Percentiles rank a stretch among this genome's conserved stretches.
These are phyloP conservation scores for Iris pallida DNA, from an alignment of 116 monocot species.

Conservation along the genomic window DNA sequence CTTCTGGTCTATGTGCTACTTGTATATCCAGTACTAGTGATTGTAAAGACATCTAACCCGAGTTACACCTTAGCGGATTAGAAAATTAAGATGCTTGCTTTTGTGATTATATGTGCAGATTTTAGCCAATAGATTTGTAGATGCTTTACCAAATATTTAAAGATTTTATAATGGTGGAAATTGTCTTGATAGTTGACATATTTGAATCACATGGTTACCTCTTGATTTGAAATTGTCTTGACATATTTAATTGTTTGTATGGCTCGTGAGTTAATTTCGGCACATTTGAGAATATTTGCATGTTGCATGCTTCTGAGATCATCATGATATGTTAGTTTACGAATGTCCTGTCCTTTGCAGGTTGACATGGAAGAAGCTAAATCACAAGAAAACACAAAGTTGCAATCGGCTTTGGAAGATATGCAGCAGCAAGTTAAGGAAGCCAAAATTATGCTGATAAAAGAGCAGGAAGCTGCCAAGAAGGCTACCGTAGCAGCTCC, in stretches of 20 bases:
- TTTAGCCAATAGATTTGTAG: no score
- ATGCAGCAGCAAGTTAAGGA: constrained; percentile 65
- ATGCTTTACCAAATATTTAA: no score
- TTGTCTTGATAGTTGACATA: no score
- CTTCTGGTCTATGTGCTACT: no score
- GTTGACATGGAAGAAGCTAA: constrained; percentile 89
- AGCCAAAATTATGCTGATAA: constrained; percentile 61
- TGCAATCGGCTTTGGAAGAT: constrained; percentile 66
- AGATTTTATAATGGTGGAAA: no score
- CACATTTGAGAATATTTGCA: not conserved
- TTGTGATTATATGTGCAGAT: no score
- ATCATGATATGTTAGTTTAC: constrained; percentile 1
- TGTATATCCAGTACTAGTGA: no score
- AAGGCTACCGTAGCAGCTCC: constrained; percentile 64
- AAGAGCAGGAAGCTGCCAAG: constrained; percentile 71
- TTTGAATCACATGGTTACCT: no score
- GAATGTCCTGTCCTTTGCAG: constrained; percentile 29
- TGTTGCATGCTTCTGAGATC: not conserved
- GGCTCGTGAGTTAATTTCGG: not conserved
- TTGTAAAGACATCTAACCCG: no score
- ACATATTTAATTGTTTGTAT: not conserved
- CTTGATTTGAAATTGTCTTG: no score
- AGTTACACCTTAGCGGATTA: no score
- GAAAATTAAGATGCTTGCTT: no score
- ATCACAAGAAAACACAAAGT: constrained; percentile 80